Evolutionary conservation across 176 grass and related monocot species (phyloP), one percentile per base, ranked within the genome.

Genomic region (Oryza officinalis): DNA sequence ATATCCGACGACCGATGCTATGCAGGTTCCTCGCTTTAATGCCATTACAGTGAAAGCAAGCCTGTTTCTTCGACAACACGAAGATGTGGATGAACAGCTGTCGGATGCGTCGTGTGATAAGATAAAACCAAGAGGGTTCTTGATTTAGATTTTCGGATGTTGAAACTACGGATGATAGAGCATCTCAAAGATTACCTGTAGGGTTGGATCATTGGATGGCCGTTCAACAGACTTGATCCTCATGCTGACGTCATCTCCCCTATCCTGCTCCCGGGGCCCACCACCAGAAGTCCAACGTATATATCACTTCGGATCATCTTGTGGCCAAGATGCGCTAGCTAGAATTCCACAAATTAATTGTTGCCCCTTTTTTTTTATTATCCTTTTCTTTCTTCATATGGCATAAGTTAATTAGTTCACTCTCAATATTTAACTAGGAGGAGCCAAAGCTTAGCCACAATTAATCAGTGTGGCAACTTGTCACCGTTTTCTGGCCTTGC

Each of bases 201-300:
- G 61, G 60, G 32, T 63, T 28, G 73, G 65, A 59, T 73, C 41
- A 32, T 63, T 28, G 73, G 65, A 69, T 73, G 75, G 73, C 73
- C 82, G 64, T 46, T 73, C 73, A 67, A 41, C 82, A 77, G 46
- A 69, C 73, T 43, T 64, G 15, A 76, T 27, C n/a, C 72, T 49
- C 71, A 13, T 28, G 64, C n/a, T 68, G 63, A 66, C 52, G 40
- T 49, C 80, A 35, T 65, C 63, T 27, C 63, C 31, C 22, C n/a
- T 2, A 65, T 28, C 15, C 1, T 3, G 5, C 5, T 23, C 30
- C 22, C 9, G 2, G 61, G 63, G 0, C 15, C 72, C 82, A 69
- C 20, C 52, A 50, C 71, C 45, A 76, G 12, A 1, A 14, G 47
- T 50, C 63, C 72, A 77, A n/a, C 32, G 1, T 38, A 38, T 38